Evolutionary conservation across 148 eudicot species (phyloP), one percentile per base, ranked within the genome.

Genomic region (Cornus kousa): DNA sequence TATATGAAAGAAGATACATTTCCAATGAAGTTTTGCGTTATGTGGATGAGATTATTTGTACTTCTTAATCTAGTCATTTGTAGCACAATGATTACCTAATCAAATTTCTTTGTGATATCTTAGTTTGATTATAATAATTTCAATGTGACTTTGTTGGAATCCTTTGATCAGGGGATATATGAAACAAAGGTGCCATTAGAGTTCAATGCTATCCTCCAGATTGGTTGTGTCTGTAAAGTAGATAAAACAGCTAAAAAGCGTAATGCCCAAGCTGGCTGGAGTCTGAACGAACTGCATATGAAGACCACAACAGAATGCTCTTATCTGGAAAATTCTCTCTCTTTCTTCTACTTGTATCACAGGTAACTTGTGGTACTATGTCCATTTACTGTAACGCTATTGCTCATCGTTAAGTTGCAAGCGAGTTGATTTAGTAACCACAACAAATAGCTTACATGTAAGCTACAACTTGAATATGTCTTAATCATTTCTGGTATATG

Each of bases 221-320:
- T 95, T 73, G 98, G 97, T 31, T 95, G 97, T 87, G 97, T 95
- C 80, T 93, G 98, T 83, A 95, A 93, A 88, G 97, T 91, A 39
- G 92, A 93, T 78, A 91, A 88, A 86, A 67, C 90, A 57, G 90
- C 93, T 48, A 90, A 87, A 79, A 95, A 91, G 76, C 84, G 98
- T 79, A 92, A 83, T 84, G 80, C 83, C 53, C 91, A 90, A 81
- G 88, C 92, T 80, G 91, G 83, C 76, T 96, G 99, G 99, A 87
- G 78, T 82, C 75, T 96, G 79, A 85, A 80, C 82, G 98, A 96
- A 79, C 83, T 96, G 84, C 95, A 91, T 79, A 96, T 92, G 97
- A 96, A 94, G 84, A 94, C 98, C 67, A 94, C 99, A 16, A 84
- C 95, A 1, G 99, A 94, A 77, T 93, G 97, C 82, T 86, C 87